Evolutionary conservation across 1,284 basidiomycete species (phyloP).

Genomic region (Pascua sp.): DNA sequence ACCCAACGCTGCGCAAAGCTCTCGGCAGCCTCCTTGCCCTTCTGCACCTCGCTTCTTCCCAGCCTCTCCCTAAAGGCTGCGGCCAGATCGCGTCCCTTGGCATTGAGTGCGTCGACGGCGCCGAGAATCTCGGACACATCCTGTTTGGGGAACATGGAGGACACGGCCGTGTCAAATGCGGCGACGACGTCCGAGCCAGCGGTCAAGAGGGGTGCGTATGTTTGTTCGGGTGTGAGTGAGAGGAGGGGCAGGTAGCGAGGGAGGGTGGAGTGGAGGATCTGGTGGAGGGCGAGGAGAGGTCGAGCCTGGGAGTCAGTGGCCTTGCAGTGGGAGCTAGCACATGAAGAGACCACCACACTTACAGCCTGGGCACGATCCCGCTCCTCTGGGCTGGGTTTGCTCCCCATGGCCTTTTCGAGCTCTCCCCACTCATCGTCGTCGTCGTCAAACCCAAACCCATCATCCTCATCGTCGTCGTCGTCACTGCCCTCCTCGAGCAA

Average conservation of each 20-base stretch:
- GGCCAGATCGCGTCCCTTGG: slow-evolving; percentile 15
- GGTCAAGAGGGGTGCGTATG: slow-evolving; percentile 15
- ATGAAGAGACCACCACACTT: slow-evolving; percentile 15
- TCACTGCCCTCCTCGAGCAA: slow-evolving; percentile 29
- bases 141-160: slow-evolving; percentile 37
- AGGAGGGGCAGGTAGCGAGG: slow-evolving; percentile 32
- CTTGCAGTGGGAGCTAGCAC: no score
- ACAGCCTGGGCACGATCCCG: slow-evolving; percentile 31
- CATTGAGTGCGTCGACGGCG: slow-evolving; percentile 20
- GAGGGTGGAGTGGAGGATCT: slow-evolving; percentile 36
- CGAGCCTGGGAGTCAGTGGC: slow-evolving; percentile 30
- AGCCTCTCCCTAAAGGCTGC: slow-evolving; percentile 3
- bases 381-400: slow-evolving; percentile 27
- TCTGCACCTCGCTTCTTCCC: slow-evolving; percentile 7
- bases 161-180: slow-evolving; percentile 34
- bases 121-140: slow-evolving; percentile 31
- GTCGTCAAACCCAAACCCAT: slow-evolving; percentile 2
- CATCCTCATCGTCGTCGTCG: slow-evolving; percentile 22
- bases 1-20: slow-evolving; percentile 31
- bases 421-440: slow-evolving; percentile 36
- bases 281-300: slow-evolving; percentile 36
- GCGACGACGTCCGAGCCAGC: slow-evolving; percentile 19
- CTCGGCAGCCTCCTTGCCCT: not conserved
- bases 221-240: slow-evolving; percentile 10
- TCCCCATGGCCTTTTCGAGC: slow-evolving; percentile 28